Percentiles rank a stretch among this genome's conserved stretches.
Conservation (phyloP, 768 basidiomycete genomes). For the Floccularia luteovirens region DNA sequence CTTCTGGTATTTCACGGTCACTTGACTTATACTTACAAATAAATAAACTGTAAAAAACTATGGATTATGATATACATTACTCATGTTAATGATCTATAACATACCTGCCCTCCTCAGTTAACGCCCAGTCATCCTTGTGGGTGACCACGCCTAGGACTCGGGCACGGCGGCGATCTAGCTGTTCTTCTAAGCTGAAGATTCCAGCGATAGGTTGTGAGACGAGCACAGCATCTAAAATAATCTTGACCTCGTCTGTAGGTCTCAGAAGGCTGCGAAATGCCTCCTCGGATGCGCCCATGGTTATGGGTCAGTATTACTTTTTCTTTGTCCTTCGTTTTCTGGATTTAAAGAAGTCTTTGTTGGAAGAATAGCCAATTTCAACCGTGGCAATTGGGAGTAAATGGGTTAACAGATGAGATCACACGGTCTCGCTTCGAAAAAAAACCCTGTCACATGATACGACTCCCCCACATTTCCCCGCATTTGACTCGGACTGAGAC, state of each 20-base stretch:
- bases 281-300: slow-evolving; percentile 12
- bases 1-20: slow-evolving; percentile 13
- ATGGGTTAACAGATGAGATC: no score
- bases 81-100: slow-evolving; percentile 8
- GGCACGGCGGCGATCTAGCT: background rate
- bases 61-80: slow-evolving; percentile 6
- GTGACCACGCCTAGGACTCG: slow-evolving; percentile 43
- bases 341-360: slow-evolving; percentile 3
- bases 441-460: no score
- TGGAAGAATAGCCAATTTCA: background rate
- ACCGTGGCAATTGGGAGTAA: no score
- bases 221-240: slow-evolving; percentile 29
- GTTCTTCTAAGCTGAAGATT: background rate
- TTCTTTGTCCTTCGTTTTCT: slow-evolving; percentile 6
- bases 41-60: slow-evolving; percentile 41
- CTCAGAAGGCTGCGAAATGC: slow-evolving; percentile 16
- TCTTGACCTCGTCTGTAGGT: slow-evolving; percentile 36
- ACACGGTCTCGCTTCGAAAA: no score
- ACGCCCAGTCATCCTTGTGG: slow-evolving; percentile 32
- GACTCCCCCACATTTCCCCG: no score
- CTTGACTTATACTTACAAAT: slow-evolving; percentile 31
- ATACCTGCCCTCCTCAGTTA: slow-evolving; percentile 49
- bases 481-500: no score
- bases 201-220: slow-evolving; percentile 10
- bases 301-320: background rate